A percentile compares a stretch with the other conserved stretches of the same genome.
Conservation (phyloP, 202 grass and related monocot genomes). For the Panicum virgatum region DNA sequence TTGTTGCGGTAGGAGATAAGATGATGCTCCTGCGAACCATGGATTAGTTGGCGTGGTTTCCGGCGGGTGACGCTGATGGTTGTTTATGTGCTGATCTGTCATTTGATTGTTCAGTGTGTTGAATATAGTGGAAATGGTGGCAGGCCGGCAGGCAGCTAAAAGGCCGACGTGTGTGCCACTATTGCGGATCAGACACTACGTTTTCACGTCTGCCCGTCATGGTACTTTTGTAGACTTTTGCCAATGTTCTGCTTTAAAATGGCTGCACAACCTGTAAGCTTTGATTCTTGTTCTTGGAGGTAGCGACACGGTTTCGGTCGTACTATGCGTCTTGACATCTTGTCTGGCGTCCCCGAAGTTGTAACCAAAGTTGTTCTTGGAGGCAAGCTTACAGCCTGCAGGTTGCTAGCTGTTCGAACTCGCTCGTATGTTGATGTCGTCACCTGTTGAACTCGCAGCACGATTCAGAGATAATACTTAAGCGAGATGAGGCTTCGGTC, state of each 20-base stretch:
- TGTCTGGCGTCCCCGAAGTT: background rate
- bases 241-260: background rate
- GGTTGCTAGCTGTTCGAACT: no score
- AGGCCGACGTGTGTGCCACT: slow-evolving; percentile 3
- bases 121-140: background rate
- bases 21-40: background rate
- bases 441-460: no score
- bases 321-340: background rate
- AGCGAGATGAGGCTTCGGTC: no score
- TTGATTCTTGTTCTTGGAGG: background rate
- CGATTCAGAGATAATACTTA: no score
- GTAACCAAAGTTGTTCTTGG: no score
- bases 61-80: slow-evolving; percentile 5
- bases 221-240: background rate
- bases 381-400: no score
- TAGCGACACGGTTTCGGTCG: background rate
- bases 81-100: slow-evolving; percentile 1
- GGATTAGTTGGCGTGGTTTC: slow-evolving; percentile 1
- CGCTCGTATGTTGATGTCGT: no score
- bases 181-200: background rate
- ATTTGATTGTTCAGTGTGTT: slow-evolving; percentile 30
- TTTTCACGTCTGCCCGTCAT: background rate
- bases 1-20: background rate
- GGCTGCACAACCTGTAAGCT: background rate
- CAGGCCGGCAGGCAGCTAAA: background rate